Percentiles rank a stretch among this genome's conserved stretches.
Conservation (phyloP, 805 yeast genomes). For the Saccharomycopsis fodiens region DNA sequence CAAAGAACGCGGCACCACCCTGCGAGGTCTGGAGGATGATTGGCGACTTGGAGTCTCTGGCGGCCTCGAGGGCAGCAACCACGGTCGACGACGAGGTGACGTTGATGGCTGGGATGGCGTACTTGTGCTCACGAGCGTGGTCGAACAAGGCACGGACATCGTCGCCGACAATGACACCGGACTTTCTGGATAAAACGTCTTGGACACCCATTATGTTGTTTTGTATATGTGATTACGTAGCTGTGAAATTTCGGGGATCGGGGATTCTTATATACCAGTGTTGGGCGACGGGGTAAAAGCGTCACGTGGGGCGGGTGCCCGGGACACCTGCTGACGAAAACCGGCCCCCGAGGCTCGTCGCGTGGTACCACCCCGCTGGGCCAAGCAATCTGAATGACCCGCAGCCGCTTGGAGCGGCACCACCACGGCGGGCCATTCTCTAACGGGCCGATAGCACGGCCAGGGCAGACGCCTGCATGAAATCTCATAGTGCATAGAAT, state of each 20-base stretch:
- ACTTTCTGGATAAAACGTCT: conserved; percentile 78
- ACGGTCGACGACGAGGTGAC: conserved; percentile 97
- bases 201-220: conserved; percentile 44
- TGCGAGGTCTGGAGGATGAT: conserved; percentile 94
- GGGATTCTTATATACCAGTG: no score
- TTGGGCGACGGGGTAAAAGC: not conserved
- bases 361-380: no score
- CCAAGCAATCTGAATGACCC: no score
- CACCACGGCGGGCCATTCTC: no score
- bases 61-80: conserved; percentile 95
- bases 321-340: not conserved
- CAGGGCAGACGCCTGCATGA: no score
- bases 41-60: conserved; percentile 91
- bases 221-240: no score
- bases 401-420: no score
- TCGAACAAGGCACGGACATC: conserved; percentile 79
- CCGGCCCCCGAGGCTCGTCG: conserved; percentile 1
- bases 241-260: no score
- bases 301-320: not conserved
- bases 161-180: conserved; percentile 99
- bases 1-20: conserved; percentile 99
- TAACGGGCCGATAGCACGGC: no score
- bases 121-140: conserved; percentile 88
- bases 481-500: no score
- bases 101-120: conserved; percentile 97